Conservation (phyloP, 768 basidiomycete genomes). For the Termitomyces sp. region DNA sequence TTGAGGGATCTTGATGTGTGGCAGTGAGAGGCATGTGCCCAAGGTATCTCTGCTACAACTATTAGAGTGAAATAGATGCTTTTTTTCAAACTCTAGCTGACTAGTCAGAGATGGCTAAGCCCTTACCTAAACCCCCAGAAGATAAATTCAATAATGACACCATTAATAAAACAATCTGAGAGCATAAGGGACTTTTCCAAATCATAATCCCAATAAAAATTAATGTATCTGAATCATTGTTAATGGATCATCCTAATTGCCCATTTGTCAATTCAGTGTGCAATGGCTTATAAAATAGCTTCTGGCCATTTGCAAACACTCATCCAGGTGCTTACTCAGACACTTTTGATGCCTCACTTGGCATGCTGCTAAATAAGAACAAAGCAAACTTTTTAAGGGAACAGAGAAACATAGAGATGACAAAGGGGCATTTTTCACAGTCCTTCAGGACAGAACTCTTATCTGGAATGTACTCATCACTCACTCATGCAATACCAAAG, state of each 20-base stretch:
- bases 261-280: conserved; percentile 27
- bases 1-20: too few species aligned
- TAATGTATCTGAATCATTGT: conserved; percentile 19
- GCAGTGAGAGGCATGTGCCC: not conserved
- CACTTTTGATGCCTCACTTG: conserved; percentile 11
- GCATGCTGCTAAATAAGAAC: not conserved
- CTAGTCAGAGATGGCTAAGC: not conserved
- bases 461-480: conserved; percentile 3
- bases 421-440: conserved; percentile 9
- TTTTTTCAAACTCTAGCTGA: not conserved
- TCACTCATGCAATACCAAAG: conserved; percentile 30
- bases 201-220: conserved; percentile 30
- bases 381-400: conserved; percentile 14
- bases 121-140: not conserved
- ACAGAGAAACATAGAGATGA: conserved; percentile 19
- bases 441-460: conserved; percentile 23
- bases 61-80: not conserved
- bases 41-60: not conserved
- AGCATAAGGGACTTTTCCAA: not conserved
- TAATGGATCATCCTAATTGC: conserved; percentile 29
- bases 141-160: not conserved
- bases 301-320: conserved; percentile 34
- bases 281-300: conserved; percentile 25
- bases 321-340: conserved; percentile 6
- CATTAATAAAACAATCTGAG: not conserved